Conservation (phyloP, 805 yeast genomes). For the Wickerhamomyces sydowiorum region DNA sequence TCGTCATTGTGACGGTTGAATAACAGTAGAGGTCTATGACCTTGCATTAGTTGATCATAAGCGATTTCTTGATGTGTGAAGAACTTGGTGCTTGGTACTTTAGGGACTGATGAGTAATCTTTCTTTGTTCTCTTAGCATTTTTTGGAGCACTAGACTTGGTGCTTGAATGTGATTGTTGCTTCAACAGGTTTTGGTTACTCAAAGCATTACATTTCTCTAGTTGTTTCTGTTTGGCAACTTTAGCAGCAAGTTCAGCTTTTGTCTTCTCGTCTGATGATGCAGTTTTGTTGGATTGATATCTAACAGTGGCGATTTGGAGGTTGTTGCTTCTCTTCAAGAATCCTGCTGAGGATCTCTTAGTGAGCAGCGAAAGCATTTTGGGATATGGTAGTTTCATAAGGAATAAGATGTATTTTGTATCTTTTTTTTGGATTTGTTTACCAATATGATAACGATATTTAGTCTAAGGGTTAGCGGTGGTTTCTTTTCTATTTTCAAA, state of each 20-base stretch:
- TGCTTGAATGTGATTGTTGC: background rate
- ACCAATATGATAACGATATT: too few species aligned
- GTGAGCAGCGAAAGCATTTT: background rate
- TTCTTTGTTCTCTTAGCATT: constrained; percentile 1
- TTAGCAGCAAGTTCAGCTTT: constrained; percentile 13
- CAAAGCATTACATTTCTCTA: constrained; percentile 16
- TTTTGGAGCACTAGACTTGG: background rate
- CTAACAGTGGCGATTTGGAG: constrained; percentile 1
- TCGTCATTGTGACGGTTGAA: background rate
- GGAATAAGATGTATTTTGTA: too few species aligned
- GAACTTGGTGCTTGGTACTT: constrained; percentile 15
- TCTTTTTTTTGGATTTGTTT: too few species aligned
- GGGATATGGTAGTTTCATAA: background rate
- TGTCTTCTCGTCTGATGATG: background rate
- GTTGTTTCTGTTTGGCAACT: constrained; percentile 7
- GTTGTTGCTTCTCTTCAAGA: background rate
- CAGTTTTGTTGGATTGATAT: constrained; percentile 6
- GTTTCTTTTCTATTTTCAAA: too few species aligned
- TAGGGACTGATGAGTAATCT: constrained; percentile 11
- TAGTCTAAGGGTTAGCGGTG: background rate
- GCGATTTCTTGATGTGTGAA: constrained; percentile 12
- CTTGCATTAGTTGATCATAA: constrained; percentile 16
- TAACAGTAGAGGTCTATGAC: constrained; percentile 15
- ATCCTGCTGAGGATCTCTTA: background rate
- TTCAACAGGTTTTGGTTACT: constrained; percentile 18